Evolutionary conservation across 495 filamentous ascomycete species (phyloP).

Genomic region (Podospora pseudopauciseta): DNA sequence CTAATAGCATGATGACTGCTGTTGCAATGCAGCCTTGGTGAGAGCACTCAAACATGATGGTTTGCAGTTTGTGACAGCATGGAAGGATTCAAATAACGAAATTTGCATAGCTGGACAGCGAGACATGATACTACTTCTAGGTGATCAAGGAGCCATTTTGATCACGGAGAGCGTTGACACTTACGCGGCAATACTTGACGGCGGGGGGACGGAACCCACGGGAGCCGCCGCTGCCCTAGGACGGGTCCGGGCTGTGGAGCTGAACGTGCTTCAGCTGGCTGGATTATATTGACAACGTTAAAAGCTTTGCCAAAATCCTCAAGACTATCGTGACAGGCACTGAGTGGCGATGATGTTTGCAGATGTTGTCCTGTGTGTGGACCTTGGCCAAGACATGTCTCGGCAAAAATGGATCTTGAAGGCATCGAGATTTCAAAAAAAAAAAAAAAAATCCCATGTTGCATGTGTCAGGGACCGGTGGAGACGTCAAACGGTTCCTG

Average conservation of each 20-base stretch:
- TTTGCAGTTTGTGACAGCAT: background rate
- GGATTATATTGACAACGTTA: too few relatives aligned
- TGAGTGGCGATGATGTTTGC: background rate
- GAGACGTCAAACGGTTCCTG: background rate
- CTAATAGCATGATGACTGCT: background rate
- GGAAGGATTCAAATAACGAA: background rate
- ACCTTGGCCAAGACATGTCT: background rate
- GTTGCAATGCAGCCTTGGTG: background rate
- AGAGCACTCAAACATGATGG: background rate
- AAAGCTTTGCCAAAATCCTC: too few relatives aligned
- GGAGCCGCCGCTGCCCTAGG: background rate
- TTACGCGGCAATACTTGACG: background rate
- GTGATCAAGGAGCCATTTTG: background rate
- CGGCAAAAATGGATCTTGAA: background rate
- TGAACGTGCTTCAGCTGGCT: background rate
- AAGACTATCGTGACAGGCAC: too few relatives aligned
- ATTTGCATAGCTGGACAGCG: background rate
- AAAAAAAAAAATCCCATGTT: background rate
- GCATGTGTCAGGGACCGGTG: background rate
- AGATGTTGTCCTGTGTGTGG: background rate
- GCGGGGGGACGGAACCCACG: background rate
- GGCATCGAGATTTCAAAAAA: background rate
- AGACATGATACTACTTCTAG: background rate
- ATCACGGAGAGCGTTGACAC: background rate
- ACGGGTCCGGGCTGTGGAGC: background rate